phyloP scores from a whole-genome alignment of 2,329 filamentous ascomycete species.

The Aspergillus glaucus region DNA sequence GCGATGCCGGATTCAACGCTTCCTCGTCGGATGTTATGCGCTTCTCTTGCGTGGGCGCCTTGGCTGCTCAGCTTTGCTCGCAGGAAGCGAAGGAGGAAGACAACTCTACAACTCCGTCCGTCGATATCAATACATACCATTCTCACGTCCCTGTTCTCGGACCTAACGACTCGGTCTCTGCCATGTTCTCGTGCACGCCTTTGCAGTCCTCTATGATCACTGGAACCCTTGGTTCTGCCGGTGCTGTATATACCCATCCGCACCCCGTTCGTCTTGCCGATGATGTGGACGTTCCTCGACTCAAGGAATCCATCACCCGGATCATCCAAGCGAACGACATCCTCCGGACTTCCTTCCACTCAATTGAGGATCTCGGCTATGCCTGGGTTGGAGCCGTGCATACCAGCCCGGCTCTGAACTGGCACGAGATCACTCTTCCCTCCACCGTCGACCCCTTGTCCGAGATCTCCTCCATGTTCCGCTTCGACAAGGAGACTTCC shows the following conservation, averaged over 20 bases:
- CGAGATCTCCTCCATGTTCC: constrained; percentile 7
- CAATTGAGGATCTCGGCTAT: constrained; percentile 12
- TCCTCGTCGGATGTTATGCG: constrained; percentile 32
- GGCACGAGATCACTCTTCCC: constrained; percentile 14
- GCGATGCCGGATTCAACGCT: constrained; percentile 19
- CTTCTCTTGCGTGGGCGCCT: constrained; percentile 22
- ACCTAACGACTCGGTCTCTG: constrained; percentile 14
- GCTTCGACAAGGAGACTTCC: constrained; percentile 12
- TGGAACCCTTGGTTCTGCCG: constrained; percentile 52
- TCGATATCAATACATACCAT: constrained; percentile 4
- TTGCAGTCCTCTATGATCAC: constrained; percentile 80
- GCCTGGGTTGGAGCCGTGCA: constrained; percentile 25
- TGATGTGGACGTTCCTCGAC: constrained; percentile 36
- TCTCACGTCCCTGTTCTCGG: constrained; percentile 12
- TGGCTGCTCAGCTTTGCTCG: constrained; percentile 13
- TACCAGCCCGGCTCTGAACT: constrained; percentile 11
- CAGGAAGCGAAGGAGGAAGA: constrained; percentile 2
- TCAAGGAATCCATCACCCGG: constrained; percentile 53
- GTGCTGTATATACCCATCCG: constrained; percentile 63
- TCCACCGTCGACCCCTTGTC: constrained; percentile 9
- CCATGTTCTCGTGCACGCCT: constrained; percentile 56
- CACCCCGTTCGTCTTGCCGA: constrained; percentile 55
- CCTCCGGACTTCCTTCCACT: constrained; percentile 53
- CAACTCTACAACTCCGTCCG: background rate
- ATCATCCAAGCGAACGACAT: constrained; percentile 53